Base-by-base conservation (phyloP, 208 protist genomes). In the Porcisia deanei region DNA sequence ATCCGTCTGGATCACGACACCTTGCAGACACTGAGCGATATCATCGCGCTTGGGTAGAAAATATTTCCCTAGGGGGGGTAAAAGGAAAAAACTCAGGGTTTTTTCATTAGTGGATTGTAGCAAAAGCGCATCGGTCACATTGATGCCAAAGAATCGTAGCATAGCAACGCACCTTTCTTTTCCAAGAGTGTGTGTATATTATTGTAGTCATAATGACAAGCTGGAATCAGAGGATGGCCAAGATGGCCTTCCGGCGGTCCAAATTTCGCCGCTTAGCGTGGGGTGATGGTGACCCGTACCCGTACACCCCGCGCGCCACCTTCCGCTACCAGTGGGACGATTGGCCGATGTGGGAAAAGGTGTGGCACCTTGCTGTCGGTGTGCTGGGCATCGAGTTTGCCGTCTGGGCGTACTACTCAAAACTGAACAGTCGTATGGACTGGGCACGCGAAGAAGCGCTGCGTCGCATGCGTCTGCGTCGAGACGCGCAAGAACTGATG, bases 291-390 rank as follows among this genome's bases (percentile, higher is more conserved):
- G 92, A 96, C 72, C 92, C 92, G 59, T 96, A 96, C 68, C 92
- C 92, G 25, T 96, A 96, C 79, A 96, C 92, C 1, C 92, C 92
- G 0, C 88, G 90, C n/a, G 92, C 92, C 54, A 96, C 92, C 18
- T 95, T 96, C 71, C 92, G 92, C 73, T 96, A 96, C 69, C 92
- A 96, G 79, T 96, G 92, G 91, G 89, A 96, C 57, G 92, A 96
- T 79, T 96, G 92, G 91, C 92, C 92, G 57, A 80, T 95, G 82
- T 96, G 92, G 92, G 90, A 96, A 79, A 96, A 96, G 80, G 76
- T 94, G 71, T 96, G 92, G 90, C 92, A 96, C 75, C 41, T 96
- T 9, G 55, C 82, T 14, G 60, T 95, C 41, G 80, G 71, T n/a
- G 80, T 95, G 63, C 67, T 94, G 2, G 83, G 69, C 8, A 69